Evolutionary conservation across 2,329 filamentous ascomycete species (phyloP).

Genomic region (Pseudogymnoascus sp.): DNA sequence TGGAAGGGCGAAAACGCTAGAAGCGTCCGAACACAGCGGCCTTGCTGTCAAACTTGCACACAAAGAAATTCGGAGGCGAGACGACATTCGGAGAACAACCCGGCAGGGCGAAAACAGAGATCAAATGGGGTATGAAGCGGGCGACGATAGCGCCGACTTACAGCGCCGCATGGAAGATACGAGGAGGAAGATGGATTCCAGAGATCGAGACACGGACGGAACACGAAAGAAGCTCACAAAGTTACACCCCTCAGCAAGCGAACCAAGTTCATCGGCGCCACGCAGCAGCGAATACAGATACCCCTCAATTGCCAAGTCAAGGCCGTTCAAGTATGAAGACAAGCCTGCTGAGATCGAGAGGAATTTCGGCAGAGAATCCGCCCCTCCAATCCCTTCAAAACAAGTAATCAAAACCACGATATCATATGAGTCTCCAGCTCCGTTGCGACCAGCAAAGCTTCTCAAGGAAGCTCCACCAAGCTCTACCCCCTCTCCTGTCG

Average conservation of each 20-base stretch:
- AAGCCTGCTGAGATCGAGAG: conserved; percentile 2
- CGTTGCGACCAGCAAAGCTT: conserved; percentile 18
- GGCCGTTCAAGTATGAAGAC: conserved; percentile 36
- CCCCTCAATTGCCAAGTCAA: conserved; percentile 45
- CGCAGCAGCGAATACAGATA: conserved; percentile 40
- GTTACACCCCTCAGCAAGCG: conserved; percentile 17
- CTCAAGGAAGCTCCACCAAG: conserved; percentile 17
- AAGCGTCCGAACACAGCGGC: conserved; percentile 62
- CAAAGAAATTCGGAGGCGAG: conserved; percentile 60
- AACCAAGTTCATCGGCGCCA: conserved; percentile 14
- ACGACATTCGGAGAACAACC: conserved; percentile 49
- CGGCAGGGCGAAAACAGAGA: conserved; percentile 47
- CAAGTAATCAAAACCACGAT: background rate
- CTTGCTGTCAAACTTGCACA: conserved; percentile 69
- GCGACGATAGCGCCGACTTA: conserved; percentile 35
- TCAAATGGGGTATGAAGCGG: conserved; percentile 26
- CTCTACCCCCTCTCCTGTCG: conserved; percentile 12
- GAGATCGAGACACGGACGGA: conserved; percentile 13
- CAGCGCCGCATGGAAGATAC: conserved; percentile 44
- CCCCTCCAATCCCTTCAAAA: conserved; percentile 26
- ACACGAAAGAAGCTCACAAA: conserved; percentile 23
- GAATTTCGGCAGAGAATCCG: conserved; percentile 1
- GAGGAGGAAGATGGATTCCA: conserved; percentile 31
- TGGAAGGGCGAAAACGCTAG: conserved; percentile 51
- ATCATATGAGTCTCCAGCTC: conserved; percentile 12